Conservation (phyloP, 2,329 filamentous ascomycete genomes). For the Davidsoniella neocaledoniae region DNA sequence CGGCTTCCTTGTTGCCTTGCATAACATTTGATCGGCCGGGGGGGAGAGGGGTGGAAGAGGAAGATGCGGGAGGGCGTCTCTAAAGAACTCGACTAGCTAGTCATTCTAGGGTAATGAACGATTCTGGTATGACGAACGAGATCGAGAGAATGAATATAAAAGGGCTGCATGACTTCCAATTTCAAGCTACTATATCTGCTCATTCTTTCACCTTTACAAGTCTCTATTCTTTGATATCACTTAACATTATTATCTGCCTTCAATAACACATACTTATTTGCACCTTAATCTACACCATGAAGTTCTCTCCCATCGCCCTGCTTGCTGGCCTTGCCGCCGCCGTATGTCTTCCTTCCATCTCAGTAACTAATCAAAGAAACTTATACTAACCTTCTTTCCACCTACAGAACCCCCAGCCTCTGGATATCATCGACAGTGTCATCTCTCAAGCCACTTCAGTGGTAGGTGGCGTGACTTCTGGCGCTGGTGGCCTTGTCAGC, state of each 20-base stretch:
- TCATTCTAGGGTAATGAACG: too few relatives aligned
- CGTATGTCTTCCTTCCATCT: conserved; percentile 14
- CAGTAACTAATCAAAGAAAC: background rate
- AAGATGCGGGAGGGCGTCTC: too few relatives aligned
- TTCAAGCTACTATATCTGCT: background rate
- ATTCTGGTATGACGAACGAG: background rate
- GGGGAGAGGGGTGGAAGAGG: too few relatives aligned
- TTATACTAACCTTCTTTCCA: background rate
- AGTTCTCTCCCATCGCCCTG: conserved; percentile 20
- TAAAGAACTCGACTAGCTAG: too few relatives aligned
- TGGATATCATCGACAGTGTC: conserved; percentile 8
- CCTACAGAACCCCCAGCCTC: background rate
- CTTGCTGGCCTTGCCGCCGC: conserved; percentile 19
- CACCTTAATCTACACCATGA: conserved; percentile 18
- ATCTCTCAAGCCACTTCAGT: conserved; percentile 10
- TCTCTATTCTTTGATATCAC: too few relatives aligned
- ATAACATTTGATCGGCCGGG: too few relatives aligned
- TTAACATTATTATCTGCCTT: too few relatives aligned
- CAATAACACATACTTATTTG: too few relatives aligned
- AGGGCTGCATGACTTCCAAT: background rate
- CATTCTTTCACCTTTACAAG: conserved; percentile 2
- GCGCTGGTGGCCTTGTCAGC: background rate
- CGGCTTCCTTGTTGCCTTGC: too few relatives aligned
- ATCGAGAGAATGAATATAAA: background rate
- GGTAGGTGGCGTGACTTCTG: conserved; percentile 9